Evolutionary conservation across 1,139 yeast species (phyloP).

Genomic region (Geotrichum australiense): DNA sequence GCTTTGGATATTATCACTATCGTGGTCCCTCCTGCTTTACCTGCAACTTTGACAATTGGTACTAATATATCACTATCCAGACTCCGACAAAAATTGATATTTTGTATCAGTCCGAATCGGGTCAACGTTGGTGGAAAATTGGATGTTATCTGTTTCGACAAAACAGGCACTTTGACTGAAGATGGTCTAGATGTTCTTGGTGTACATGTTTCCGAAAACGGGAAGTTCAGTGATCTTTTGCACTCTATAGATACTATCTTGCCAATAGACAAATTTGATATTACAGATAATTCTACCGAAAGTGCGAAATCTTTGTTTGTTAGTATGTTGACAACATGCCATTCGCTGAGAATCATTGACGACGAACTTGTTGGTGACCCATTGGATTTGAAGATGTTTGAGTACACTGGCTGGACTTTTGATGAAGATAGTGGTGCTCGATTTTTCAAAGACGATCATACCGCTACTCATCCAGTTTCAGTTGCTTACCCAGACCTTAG

Average conservation of each 20-base stretch:
- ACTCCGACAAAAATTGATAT: conserved; percentile 59
- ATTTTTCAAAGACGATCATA: conserved; percentile 34
- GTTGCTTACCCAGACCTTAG: conserved; percentile 34
- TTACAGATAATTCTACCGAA: conserved; percentile 2
- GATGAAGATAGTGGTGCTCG: conserved; percentile 51
- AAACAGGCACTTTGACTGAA: conserved; percentile 95
- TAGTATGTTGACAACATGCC: conserved; percentile 72
- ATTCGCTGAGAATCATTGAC: conserved; percentile 74
- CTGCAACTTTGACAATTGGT: conserved; percentile 95
- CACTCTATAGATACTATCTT: conserved; percentile 31
- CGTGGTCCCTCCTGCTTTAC: conserved; percentile 97
- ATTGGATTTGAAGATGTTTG: conserved; percentile 86
- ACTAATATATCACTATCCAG: conserved; percentile 85
- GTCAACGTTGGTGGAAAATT: conserved; percentile 93
- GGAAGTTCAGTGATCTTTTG: conserved; percentile 45
- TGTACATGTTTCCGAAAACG: conserved; percentile 42
- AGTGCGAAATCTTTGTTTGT: conserved; percentile 14
- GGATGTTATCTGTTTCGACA: conserved; percentile 87
- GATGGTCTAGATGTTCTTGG: conserved; percentile 94
- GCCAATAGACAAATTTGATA: conserved; percentile 10
- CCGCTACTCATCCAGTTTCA: conserved; percentile 28
- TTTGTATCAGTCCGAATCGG: conserved; percentile 87
- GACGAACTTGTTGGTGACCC: conserved; percentile 88
- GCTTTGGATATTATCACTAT: conserved; percentile 92
- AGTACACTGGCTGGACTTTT: conserved; percentile 70